Evolutionary conservation across 129 eudicot genomes (phyloP).

Genomic region (Mikania micrantha): DNA sequence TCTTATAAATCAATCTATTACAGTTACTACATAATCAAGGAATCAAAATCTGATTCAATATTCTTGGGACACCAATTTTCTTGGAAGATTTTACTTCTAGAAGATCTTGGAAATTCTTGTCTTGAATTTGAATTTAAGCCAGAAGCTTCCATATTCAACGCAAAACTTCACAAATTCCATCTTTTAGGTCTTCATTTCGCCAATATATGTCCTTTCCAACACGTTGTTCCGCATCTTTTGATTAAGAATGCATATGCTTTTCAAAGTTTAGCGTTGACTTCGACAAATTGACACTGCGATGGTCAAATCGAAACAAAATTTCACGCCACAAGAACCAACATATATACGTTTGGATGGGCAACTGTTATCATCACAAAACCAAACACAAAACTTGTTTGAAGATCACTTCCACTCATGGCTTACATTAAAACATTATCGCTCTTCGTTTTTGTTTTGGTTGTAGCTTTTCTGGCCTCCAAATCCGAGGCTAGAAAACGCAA

Average conservation of each 20-base stretch:
- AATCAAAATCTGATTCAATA: too few species aligned
- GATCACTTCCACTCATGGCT: conserved; percentile 9
- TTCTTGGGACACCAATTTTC: too few species aligned
- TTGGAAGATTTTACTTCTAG: not conserved
- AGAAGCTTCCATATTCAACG: not conserved
- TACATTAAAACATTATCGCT: not conserved
- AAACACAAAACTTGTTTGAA: not conserved
- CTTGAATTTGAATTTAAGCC: not conserved
- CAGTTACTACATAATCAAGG: too few species aligned
- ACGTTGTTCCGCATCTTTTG: not conserved
- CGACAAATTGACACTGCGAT: not conserved
- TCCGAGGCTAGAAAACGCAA: conserved; percentile 29
- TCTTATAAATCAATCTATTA: too few species aligned
- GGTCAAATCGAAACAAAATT: not conserved
- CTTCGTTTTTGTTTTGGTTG: conserved; percentile 13
- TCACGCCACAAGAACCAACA: not conserved
- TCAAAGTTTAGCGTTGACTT: not conserved
- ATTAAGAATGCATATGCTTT: not conserved
- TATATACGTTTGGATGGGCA: not conserved
- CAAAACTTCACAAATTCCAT: not conserved
- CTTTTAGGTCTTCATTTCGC: not conserved
- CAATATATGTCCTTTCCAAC: not conserved
- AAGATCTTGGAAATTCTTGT: not conserved
- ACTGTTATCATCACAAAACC: not conserved
- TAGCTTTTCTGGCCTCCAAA: not conserved